phyloP scores from a whole-genome alignment of 306 rosid species.

The Prunus dulcis region DNA sequence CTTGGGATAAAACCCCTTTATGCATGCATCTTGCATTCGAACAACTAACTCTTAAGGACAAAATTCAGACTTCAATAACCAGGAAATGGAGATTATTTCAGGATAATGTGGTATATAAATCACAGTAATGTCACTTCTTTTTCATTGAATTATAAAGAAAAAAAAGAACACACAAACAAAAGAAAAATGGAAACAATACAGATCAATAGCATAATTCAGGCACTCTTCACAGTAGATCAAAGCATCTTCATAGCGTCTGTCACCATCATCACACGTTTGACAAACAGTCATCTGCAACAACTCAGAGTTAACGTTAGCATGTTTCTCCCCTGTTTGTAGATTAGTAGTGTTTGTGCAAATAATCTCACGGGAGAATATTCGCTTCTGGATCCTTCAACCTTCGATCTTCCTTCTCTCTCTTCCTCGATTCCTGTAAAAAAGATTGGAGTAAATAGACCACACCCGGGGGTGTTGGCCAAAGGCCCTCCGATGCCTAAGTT shows the following conservation, averaged over 20 bases:
- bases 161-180: neutral
- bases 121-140: neutral
- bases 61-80: neutral
- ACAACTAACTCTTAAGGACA: neutral
- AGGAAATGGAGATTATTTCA: neutral
- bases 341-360: too few relatives aligned
- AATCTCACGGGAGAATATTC: too few relatives aligned
- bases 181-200: slow-evolving; percentile 10
- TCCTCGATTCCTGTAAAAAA: too few relatives aligned
- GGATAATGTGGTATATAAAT: neutral
- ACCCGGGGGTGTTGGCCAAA: too few relatives aligned
- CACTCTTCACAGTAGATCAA: slow-evolving; percentile 19
- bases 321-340: neutral
- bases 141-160: neutral
- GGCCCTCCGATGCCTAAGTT: too few relatives aligned
- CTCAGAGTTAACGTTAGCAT: neutral
- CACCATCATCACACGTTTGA: slow-evolving; percentile 25
- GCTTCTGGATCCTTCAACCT: too few relatives aligned
- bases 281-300: slow-evolving; percentile 19
- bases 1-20: too few relatives aligned
- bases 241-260: neutral
- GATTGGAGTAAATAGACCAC: too few relatives aligned
- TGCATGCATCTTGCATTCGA: neutral
- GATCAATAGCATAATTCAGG: slow-evolving; percentile 12
- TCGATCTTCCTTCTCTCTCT: too few relatives aligned